Conservation (phyloP, 345 rosid species). For the Populus euphratica region DNA sequence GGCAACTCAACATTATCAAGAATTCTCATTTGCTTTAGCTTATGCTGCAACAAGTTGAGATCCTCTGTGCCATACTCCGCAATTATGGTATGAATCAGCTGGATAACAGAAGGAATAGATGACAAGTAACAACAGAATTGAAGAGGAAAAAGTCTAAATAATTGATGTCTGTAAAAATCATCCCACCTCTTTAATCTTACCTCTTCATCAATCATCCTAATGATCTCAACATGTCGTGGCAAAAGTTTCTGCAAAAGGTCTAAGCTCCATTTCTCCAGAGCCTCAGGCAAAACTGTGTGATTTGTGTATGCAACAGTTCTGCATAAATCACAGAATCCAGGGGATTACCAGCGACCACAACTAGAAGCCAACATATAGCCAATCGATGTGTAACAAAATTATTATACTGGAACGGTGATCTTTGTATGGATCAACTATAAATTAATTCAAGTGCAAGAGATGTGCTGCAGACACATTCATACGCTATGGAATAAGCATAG, state of each 20-base stretch:
- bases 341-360: background rate
- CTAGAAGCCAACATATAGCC: background rate
- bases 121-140: background rate
- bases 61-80: conserved; percentile 38
- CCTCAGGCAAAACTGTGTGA: conserved; percentile 53
- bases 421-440: background rate
- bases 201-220: conserved; percentile 45
- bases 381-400: background rate
- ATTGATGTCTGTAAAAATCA: background rate
- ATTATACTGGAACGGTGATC: background rate
- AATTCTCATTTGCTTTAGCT: conserved; percentile 48
- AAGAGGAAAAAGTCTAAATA: background rate
- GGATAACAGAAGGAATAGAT: conserved; percentile 1
- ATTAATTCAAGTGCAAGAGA: background rate
- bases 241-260: conserved; percentile 49
- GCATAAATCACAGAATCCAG: background rate
- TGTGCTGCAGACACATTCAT: background rate
- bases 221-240: conserved; percentile 52
- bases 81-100: conserved; percentile 41
- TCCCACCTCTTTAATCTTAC: conserved; percentile 7
- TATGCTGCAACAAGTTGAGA: conserved; percentile 36
- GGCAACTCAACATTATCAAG: conserved; percentile 46
- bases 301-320: conserved; percentile 55
- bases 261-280: conserved; percentile 54
- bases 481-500: background rate